Evolutionary conservation across 257 asterid genomes (phyloP), one percentile per base, ranked within the genome.

Genomic region (Vinca minor): DNA sequence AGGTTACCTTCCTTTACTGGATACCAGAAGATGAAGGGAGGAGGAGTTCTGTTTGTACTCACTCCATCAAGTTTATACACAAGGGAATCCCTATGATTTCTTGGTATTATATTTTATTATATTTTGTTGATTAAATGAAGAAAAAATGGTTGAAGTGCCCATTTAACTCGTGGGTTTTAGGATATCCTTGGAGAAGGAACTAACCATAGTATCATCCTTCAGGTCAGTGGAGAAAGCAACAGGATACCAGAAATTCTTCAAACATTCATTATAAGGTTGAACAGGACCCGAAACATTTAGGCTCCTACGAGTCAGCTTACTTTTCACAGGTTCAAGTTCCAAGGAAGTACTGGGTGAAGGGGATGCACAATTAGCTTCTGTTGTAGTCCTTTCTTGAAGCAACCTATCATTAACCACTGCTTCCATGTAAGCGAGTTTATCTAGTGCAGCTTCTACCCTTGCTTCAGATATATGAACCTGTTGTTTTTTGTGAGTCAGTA

Each of bases 231-330:
- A 79, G 77, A 92, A 92, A 60, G 96, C 95, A 42, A 92, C 89
- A 3, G 98, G 98, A 54, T 89, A 92, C 98, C 98, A 92, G 44
- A 92, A 92, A 73, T 92, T 89, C 82, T 84, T 89, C 82, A 92
- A 60, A 49, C 64, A 57, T 46, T 79, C 66, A 53, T 76, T 69
- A 76, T 92, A 92, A 49, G 94, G 83, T 71, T 82, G 87, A 59
- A 89, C 84, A 2, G 96, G 95, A 65, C 98, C 98, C 10, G 98
- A 89, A 64, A 92, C 94, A 18, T 89, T 71, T 50, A 92, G 80
- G 71, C 71, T 81, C 70, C 76, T 84, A 63, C 73, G 75, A 4
- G 74, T 69, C 69, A 59, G 75, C 65, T 80, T 79, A 63, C 79
- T 79, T 23, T 55, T 70, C 18, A 70, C 60, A 31, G 72, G 78